Evolutionary conservation across 768 basidiomycete species (phyloP).

Genomic region (Phlegmacium glaucopus): DNA sequence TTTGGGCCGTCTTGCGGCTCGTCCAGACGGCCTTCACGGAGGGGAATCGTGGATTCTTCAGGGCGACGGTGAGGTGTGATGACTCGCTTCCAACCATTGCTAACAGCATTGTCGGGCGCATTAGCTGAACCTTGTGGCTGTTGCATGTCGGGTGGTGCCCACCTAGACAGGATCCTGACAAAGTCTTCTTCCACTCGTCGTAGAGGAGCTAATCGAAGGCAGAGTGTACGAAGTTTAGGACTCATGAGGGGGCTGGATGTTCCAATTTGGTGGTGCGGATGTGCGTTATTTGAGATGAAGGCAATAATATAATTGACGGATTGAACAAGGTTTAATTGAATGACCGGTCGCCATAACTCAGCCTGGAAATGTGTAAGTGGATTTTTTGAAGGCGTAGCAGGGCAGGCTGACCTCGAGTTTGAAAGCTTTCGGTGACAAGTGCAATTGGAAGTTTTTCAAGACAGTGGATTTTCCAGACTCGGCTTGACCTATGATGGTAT

Average conservation of each 20-base stretch:
- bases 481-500: conserved; percentile 46
- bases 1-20: conserved; percentile 37
- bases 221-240: conserved; percentile 41
- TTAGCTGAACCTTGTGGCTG: conserved; percentile 33
- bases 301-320: conserved; percentile 39
- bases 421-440: conserved; percentile 58
- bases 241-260: conserved; percentile 21
- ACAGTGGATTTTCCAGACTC: conserved; percentile 69
- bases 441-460: conserved; percentile 63
- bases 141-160: conserved; percentile 12
- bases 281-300: conserved; percentile 20
- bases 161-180: conserved; percentile 37
- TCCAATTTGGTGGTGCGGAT: conserved; percentile 13
- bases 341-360: conserved; percentile 60
- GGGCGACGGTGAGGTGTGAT: conserved; percentile 33
- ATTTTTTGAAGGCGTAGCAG: neutral
- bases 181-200: conserved; percentile 53
- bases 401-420: conserved; percentile 41
- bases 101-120: conserved; percentile 47
- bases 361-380: conserved; percentile 22
- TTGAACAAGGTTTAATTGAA: conserved; percentile 66
- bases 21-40: conserved; percentile 9
- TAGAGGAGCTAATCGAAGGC: conserved; percentile 50
- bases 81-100: conserved; percentile 47
- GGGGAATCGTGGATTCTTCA: conserved; percentile 12